A percentile compares a stretch with the other conserved stretches of the same genome.
Evolutionary conservation across 305 asterid genomes (phyloP).

Genomic region (Solanum chacoense): DNA sequence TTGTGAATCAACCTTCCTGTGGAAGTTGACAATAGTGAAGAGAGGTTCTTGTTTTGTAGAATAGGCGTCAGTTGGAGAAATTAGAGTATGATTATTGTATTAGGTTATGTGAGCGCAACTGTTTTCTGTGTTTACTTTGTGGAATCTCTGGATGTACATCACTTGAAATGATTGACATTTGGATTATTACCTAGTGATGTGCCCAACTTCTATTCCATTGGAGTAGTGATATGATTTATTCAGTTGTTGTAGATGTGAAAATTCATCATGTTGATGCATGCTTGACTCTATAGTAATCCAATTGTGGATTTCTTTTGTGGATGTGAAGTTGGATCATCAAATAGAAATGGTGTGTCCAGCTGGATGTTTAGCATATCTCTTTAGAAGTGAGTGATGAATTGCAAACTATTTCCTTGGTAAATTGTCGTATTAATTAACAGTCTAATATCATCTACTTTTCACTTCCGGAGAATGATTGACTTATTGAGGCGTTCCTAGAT

Average conservation of each 20-base stretch:
- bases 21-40: constrained; percentile 20
- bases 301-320: background rate
- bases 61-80: constrained; percentile 15
- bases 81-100: background rate
- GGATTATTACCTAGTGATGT: background rate
- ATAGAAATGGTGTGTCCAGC: background rate
- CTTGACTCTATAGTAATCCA: background rate
- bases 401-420: background rate
- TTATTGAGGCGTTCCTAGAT: background rate
- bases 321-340: background rate
- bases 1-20: constrained; percentile 30
- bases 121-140: constrained; percentile 1
- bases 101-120: background rate
- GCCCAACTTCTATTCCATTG: background rate
- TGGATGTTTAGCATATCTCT: background rate
- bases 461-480: background rate
- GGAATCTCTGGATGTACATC: background rate
- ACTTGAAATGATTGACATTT: background rate
- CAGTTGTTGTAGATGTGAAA: background rate
- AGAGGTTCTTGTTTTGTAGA: constrained; percentile 20
- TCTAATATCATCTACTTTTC: background rate
- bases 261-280: background rate
- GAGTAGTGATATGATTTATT: background rate
- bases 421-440: background rate
- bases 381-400: constrained; percentile 4